A percentile compares a stretch with the other conserved stretches of the same genome.
phyloP scores from a whole-genome alignment of 2,329 filamentous ascomycete genomes.

The Xylaria sp. region DNA sequence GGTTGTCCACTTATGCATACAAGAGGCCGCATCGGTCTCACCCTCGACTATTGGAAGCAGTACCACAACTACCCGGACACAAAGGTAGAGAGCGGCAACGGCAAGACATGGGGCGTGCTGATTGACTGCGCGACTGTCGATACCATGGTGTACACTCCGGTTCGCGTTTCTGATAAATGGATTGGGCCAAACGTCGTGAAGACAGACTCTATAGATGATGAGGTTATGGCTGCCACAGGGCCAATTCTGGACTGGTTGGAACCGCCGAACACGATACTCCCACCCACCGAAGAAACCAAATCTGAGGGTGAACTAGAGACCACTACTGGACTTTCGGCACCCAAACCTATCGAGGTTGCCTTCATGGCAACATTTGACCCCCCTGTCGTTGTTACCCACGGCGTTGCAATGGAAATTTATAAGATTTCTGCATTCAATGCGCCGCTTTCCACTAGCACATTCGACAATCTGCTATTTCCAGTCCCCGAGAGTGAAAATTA shows the following conservation, averaged over 20 bases:
- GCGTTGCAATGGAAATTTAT: constrained; percentile 70
- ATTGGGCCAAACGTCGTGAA: constrained; percentile 75
- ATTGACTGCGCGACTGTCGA: constrained; percentile 68
- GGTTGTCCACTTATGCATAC: constrained; percentile 78
- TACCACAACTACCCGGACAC: constrained; percentile 59
- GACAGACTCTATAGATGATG: constrained; percentile 57
- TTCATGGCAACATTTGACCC: constrained; percentile 81
- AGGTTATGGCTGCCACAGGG: constrained; percentile 51
- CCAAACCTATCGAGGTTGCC: constrained; percentile 74
- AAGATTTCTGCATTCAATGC: constrained; percentile 62
- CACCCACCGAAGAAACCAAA: constrained; percentile 57
- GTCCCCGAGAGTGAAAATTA: constrained; percentile 59
- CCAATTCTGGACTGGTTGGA: constrained; percentile 76
- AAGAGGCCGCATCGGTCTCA: constrained; percentile 72
- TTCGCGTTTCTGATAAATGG: constrained; percentile 79
- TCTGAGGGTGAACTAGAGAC: constrained; percentile 63
- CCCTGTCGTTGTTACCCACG: constrained; percentile 74
- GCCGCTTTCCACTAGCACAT: constrained; percentile 58
- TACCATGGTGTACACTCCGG: constrained; percentile 61
- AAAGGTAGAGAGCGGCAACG: constrained; percentile 52
- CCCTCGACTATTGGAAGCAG: constrained; percentile 81
- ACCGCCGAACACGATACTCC: constrained; percentile 71
- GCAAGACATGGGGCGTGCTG: constrained; percentile 71
- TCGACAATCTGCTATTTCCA: constrained; percentile 69
- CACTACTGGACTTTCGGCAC: constrained; percentile 53